phyloP scores from a whole-genome alignment of 345 rosid species.

The Anacardium occidentale region DNA sequence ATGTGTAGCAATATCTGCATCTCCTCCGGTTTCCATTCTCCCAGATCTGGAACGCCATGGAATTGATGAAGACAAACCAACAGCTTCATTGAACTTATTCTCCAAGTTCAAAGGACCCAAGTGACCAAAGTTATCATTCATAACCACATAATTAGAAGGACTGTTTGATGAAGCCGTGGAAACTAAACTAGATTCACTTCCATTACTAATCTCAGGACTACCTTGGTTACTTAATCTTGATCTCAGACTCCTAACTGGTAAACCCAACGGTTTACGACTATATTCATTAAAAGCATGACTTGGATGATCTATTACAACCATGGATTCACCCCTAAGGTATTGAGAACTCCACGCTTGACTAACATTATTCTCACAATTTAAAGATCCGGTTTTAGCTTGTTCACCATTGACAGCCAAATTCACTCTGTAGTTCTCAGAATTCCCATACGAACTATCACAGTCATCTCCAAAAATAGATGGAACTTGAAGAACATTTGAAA shows the following conservation, averaged over 20 bases:
- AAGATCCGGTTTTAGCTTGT: no score
- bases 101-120: constrained; percentile 34
- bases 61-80: constrained; percentile 35
- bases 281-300: constrained; percentile 39
- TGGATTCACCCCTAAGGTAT: constrained; percentile 52
- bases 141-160: constrained; percentile 25
- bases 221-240: constrained; percentile 27
- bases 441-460: constrained; percentile 41
- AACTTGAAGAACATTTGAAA: constrained; percentile 47
- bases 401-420: no score
- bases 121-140: constrained; percentile 31
- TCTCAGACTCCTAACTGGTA: constrained; percentile 78
- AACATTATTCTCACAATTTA: constrained; percentile 26
- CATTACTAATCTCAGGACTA: constrained; percentile 28
- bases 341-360: constrained; percentile 64
- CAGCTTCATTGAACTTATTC: constrained; percentile 32
- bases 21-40: constrained; percentile 40
- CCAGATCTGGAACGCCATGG: constrained; percentile 46
- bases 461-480: constrained; percentile 63
- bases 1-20: constrained; percentile 14
- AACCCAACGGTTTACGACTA: constrained; percentile 53
- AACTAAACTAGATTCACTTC: constrained; percentile 35
- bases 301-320: constrained; percentile 53
- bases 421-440: constrained; percentile 17
- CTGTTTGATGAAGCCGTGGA: constrained; percentile 20